These are phyloP conservation scores for Ogataea ganodermae DNA, from an alignment of 805 yeast species.

Conservation along the genomic window DNA sequence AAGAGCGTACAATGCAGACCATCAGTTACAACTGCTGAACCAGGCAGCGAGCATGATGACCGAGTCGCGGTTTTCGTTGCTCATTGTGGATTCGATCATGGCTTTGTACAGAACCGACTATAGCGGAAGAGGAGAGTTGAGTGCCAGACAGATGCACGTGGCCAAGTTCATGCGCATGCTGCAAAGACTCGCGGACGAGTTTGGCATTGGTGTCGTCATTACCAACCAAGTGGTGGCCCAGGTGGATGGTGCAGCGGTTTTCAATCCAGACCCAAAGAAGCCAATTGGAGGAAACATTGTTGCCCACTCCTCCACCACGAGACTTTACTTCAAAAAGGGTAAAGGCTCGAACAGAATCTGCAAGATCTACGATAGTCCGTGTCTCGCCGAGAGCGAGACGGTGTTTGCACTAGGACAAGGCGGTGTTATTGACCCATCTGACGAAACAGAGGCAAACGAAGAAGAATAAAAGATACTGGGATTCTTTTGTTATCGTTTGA, in stretches of 20 bases:
- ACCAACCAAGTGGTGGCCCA: conserved; percentile 98
- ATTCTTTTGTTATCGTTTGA: not conserved
- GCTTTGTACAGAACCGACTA: conserved; percentile 93
- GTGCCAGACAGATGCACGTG: conserved; percentile 92
- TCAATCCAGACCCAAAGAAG: conserved; percentile 95
- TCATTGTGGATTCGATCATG: conserved; percentile 97
- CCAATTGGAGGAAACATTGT: conserved; percentile 98
- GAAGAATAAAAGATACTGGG: conserved; percentile 45
- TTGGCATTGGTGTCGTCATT: conserved; percentile 94
- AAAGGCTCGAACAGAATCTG: conserved; percentile 91
- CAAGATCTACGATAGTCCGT: conserved; percentile 94
- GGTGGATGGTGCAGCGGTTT: conserved; percentile 86
- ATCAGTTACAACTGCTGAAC: conserved; percentile 80
- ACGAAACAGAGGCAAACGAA: conserved; percentile 41
- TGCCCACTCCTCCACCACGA: conserved; percentile 95
- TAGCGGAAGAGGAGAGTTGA: conserved; percentile 92
- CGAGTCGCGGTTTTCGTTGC: conserved; percentile 82
- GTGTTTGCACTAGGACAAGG: conserved; percentile 95
- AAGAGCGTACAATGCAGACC: conserved; percentile 96
- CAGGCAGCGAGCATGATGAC: conserved; percentile 97
- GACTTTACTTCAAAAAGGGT: conserved; percentile 88
- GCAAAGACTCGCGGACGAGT: conserved; percentile 94
- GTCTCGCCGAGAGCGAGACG: conserved; percentile 93
- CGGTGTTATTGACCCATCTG: conserved; percentile 92
- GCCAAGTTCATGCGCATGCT: conserved; percentile 90